These are phyloP conservation scores for Macroventuria anomochaeta DNA, from an alignment of 2,329 filamentous ascomycete species.

Conservation along the genomic window DNA sequence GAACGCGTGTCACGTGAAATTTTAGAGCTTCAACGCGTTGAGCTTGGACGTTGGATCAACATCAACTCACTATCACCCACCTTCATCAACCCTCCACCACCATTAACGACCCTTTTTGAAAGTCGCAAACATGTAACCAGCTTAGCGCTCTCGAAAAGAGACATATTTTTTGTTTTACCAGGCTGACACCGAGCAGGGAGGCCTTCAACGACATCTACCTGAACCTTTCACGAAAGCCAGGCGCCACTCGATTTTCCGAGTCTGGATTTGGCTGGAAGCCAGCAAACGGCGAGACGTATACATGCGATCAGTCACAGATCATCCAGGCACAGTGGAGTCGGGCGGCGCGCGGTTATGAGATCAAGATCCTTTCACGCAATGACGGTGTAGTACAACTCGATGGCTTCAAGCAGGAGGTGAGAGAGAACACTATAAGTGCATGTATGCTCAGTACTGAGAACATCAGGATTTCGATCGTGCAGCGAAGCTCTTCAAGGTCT, in stretches of 20 bases:
- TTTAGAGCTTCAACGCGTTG: background rate
- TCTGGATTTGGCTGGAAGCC: constrained; percentile 96
- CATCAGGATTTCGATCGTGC: constrained; percentile 86
- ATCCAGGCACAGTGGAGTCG: constrained; percentile 91
- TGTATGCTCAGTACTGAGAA: constrained; percentile 10
- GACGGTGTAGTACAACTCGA: constrained; percentile 91
- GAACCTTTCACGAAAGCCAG: constrained; percentile 89
- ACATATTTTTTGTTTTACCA: background rate
- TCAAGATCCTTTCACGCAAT: constrained; percentile 86
- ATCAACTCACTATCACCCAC: background rate
- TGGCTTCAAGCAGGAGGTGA: constrained; percentile 85
- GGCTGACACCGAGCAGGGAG: constrained; percentile 64
- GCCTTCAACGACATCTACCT: constrained; percentile 97
- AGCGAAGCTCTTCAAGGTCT: constrained; percentile 93
- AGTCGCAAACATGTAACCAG: constrained; percentile 10
- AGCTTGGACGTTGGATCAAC: background rate
- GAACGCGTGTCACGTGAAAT: constrained; percentile 8
- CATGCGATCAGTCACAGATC: constrained; percentile 86
- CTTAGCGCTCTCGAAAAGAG: background rate
- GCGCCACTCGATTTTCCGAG: constrained; percentile 94
- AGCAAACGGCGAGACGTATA: constrained; percentile 86
- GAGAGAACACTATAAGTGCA: background rate
- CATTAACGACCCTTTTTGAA: background rate
- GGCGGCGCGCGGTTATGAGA: constrained; percentile 88
- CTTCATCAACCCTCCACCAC: constrained; percentile 4